Percentiles rank a stretch among this genome's conserved stretches.
phyloP scores from a whole-genome alignment of 352 stramenopile genomes.

The Globisporangium parvum region DNA sequence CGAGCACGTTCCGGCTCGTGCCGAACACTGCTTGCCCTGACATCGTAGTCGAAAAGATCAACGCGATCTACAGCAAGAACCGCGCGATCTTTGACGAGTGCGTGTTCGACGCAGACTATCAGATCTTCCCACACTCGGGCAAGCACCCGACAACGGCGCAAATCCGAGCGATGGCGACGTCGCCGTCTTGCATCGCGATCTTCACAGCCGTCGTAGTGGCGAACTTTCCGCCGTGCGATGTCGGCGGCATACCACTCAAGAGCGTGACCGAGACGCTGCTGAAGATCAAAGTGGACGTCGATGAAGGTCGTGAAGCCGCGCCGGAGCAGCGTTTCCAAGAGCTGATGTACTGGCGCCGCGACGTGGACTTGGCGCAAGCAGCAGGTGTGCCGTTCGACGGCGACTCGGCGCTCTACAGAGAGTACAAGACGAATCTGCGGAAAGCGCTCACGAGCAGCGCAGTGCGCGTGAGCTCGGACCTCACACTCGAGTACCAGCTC shows the following conservation, averaged over 20 bases:
- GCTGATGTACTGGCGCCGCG: constrained; percentile 47
- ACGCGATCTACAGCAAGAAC: constrained; percentile 54
- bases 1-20: constrained; percentile 38
- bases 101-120: constrained; percentile 41
- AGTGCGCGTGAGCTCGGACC: constrained; percentile 27
- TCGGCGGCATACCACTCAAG: constrained; percentile 43
- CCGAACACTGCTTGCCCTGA: constrained; percentile 32
- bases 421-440: constrained; percentile 27
- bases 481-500: constrained; percentile 39
- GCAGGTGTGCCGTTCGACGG: constrained; percentile 36
- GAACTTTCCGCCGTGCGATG: constrained; percentile 43
- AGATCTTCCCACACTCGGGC: constrained; percentile 56
- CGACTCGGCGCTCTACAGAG: constrained; percentile 38
- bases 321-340: constrained; percentile 38
- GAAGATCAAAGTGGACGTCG: constrained; percentile 46
- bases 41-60: constrained; percentile 32
- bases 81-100: constrained; percentile 50
- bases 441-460: constrained; percentile 25
- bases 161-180: constrained; percentile 42
- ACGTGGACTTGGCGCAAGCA: constrained; percentile 37
- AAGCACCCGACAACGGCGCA: constrained; percentile 38
- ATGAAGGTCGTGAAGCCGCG: constrained; percentile 17
- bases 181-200: constrained; percentile 40
- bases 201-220: constrained; percentile 47
- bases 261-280: constrained; percentile 47